Conservation (phyloP, 2,329 filamentous ascomycete genomes). For the Aspergillus sergii region DNA sequence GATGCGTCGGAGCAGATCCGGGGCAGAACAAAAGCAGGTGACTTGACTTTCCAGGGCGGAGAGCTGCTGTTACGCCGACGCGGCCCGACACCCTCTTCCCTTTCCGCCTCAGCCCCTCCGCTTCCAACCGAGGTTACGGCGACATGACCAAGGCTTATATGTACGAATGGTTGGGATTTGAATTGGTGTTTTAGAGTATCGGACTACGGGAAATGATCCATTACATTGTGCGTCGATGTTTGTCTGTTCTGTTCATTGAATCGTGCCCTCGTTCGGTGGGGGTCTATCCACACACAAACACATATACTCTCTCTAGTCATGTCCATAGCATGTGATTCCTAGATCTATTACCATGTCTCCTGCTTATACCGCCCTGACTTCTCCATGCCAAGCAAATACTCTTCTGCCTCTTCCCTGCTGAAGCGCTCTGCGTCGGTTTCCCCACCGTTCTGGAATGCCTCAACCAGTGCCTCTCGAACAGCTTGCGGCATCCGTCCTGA, state of each 20-base stretch:
- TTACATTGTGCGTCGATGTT: not conserved
- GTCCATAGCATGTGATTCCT: conserved; percentile 1
- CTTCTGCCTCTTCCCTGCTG: conserved; percentile 55
- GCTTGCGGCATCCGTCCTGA: conserved; percentile 73
- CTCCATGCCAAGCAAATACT: conserved; percentile 60
- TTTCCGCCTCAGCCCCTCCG: conserved; percentile 18
- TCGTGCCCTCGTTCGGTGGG: not conserved
- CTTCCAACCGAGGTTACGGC: conserved; percentile 37
- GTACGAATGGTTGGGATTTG: not conserved
- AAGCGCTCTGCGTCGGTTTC: conserved; percentile 44
- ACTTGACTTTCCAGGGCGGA: conserved; percentile 29
- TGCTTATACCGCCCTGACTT: conserved; percentile 66
- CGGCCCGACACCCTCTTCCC: conserved; percentile 35
- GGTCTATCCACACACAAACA: not conserved
- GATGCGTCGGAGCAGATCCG: conserved; percentile 23
- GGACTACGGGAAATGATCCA: not conserved
- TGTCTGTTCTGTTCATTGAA: not conserved
- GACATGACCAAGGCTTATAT: not conserved
- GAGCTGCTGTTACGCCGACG: conserved; percentile 30
- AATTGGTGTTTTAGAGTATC: not conserved
- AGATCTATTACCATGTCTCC: conserved; percentile 67
- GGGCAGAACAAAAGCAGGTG: conserved; percentile 27
- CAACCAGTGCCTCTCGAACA: conserved; percentile 67
- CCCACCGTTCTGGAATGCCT: conserved; percentile 55
- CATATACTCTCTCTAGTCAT: not conserved